Evolutionary conservation across 1,284 basidiomycete species (phyloP).

Genomic region (Cystobasidium sp.): DNA sequence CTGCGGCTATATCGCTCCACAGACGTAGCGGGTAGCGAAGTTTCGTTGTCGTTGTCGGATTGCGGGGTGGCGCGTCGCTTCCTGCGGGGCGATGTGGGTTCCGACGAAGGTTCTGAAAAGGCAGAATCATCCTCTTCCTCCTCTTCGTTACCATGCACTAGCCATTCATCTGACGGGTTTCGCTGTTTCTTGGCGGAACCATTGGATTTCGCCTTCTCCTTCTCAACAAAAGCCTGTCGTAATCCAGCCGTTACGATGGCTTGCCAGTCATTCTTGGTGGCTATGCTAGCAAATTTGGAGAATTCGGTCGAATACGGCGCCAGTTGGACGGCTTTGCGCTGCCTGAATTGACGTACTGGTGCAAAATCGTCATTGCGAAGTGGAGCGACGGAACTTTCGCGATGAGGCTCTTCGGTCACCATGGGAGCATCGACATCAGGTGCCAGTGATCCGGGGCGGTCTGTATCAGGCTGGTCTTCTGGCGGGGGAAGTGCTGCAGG

Average conservation of each 20-base stretch:
- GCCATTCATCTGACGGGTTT: constrained; percentile 16
- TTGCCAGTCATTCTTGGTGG: constrained; percentile 37
- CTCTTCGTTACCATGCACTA: constrained; percentile 1
- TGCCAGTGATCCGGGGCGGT: not conserved
- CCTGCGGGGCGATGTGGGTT: not conserved
- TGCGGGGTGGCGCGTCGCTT: not conserved
- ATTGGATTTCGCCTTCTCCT: constrained; percentile 11
- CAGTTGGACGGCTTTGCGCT: constrained; percentile 38
- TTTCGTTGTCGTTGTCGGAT: too few relatives aligned
- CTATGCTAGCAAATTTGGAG: constrained; percentile 27
- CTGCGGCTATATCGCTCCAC: constrained; percentile 23
- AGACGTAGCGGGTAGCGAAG: not conserved
- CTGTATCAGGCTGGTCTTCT: too few relatives aligned
- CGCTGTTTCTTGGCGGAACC: not conserved
- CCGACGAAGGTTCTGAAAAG: constrained; percentile 10
- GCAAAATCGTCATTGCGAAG: not conserved
- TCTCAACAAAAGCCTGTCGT: constrained; percentile 25
- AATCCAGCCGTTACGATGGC: constrained; percentile 33
- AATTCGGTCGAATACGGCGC: constrained; percentile 39
- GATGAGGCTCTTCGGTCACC: too few relatives aligned
- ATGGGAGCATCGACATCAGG: not conserved
- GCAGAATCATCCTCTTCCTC: constrained; percentile 21
- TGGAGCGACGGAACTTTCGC: not conserved
- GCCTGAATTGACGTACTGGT: constrained; percentile 25
- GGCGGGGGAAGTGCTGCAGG: too few relatives aligned